These are phyloP conservation scores for Centella asiatica DNA, from an alignment of 129 eudicot species.

Conservation along the genomic window DNA sequence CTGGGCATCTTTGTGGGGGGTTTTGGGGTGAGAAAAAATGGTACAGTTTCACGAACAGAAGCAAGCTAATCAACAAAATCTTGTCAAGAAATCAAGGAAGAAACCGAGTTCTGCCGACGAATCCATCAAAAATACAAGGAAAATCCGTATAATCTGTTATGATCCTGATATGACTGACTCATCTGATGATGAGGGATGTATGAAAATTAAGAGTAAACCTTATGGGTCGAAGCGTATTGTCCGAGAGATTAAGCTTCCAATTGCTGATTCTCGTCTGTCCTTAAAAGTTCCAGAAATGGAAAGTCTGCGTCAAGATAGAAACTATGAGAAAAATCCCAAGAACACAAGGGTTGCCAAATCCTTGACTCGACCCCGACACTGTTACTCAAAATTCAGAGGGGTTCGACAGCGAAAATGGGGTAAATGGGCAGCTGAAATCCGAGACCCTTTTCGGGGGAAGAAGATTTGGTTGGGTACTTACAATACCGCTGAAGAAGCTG, in stretches of 20 bases:
- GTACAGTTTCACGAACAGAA: conserved; percentile 18
- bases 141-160: conserved; percentile 55
- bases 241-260: conserved; percentile 41
- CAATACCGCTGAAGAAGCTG: conserved; percentile 61
- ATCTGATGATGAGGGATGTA: conserved; percentile 47
- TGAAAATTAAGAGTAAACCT: conserved; percentile 4
- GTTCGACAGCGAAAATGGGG: conserved; percentile 86
- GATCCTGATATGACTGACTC: conserved; percentile 88
- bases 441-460: conserved; percentile 50
- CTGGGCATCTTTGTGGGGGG: conserved; percentile 14
- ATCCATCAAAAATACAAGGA: conserved; percentile 29
- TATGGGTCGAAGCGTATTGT: conserved; percentile 44
- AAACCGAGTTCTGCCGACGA: conserved; percentile 7
- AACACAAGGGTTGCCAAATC: conserved; percentile 30
- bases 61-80: neutral
- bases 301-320: conserved; percentile 52
- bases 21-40: conserved; percentile 30
- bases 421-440: conserved; percentile 89
- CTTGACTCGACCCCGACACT: conserved; percentile 13
- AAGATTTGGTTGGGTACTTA: conserved; percentile 80
- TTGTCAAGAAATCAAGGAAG: conserved; percentile 13
- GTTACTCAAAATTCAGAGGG: conserved; percentile 36
- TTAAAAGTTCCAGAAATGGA: conserved; percentile 8
- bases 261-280: neutral
- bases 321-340: conserved; percentile 29